A percentile compares a stretch with the other conserved stretches of the same genome.
Conservation (phyloP, 2,329 filamentous ascomycete species). For the Moelleriella libera region DNA sequence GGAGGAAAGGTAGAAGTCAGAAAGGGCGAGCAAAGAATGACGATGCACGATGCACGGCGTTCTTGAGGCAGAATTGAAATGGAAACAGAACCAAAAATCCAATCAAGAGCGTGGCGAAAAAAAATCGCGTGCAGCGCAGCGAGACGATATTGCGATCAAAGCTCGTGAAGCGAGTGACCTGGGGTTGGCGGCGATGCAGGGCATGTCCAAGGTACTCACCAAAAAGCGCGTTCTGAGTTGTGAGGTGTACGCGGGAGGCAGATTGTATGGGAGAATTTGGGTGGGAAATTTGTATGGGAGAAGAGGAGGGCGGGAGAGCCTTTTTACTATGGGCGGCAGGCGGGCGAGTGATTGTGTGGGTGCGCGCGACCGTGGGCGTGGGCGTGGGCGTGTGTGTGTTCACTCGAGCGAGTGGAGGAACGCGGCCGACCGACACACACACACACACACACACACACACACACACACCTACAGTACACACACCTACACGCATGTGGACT, state of each 20-base stretch:
- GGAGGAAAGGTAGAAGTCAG: not conserved
- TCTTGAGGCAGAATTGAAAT: conserved; percentile 3
- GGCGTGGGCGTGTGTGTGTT: conserved; percentile 7
- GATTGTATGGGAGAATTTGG: conserved; percentile 39
- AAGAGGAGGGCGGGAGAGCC: conserved; percentile 39
- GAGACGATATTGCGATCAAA: not conserved
- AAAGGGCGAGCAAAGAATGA: not conserved
- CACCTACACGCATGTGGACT: no score
- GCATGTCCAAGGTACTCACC: conserved; percentile 38
- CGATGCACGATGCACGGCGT: conserved; percentile 6
- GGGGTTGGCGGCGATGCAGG: conserved; percentile 12
- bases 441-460: not conserved
- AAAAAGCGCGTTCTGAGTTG: conserved; percentile 24
- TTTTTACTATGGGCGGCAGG: conserved; percentile 44
- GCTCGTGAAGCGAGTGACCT: conserved; percentile 16
- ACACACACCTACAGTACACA: no score
- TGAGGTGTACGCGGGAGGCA: conserved; percentile 24
- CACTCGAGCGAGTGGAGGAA: conserved; percentile 10
- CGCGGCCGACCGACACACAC: conserved; percentile 10
- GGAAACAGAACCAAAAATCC: conserved; percentile 6
- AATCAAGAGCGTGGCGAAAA: conserved; percentile 7
- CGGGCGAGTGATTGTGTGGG: conserved; percentile 40
- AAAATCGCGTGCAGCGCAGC: not conserved
- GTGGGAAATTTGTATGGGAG: conserved; percentile 48
- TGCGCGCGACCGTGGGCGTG: conserved; percentile 14